Conservation (phyloP, 139 green algal genomes). For the Micractinium conductrix region DNA sequence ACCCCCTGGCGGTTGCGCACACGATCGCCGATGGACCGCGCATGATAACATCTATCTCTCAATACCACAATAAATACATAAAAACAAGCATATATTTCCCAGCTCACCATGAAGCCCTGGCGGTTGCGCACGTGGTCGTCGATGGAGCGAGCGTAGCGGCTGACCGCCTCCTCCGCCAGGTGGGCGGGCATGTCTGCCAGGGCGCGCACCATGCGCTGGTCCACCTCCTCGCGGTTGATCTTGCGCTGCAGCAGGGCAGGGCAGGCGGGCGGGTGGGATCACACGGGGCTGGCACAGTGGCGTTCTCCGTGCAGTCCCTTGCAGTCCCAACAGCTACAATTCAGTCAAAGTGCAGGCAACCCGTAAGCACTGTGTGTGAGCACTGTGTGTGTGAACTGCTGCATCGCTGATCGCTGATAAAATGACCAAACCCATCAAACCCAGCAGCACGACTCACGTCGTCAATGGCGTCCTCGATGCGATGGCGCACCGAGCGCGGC, state of each 20-base stretch:
- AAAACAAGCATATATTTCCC: too few relatives aligned
- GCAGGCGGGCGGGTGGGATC: background rate
- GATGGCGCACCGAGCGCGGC: conserved; percentile 46
- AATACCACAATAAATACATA: too few relatives aligned
- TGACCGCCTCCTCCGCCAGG: conserved; percentile 55
- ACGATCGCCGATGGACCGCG: too few relatives aligned
- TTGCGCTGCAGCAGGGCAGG: conserved; percentile 35
- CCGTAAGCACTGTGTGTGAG: too few relatives aligned
- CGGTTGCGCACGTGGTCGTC: conserved; percentile 57
- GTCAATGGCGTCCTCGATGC: conserved; percentile 56
- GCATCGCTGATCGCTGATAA: too few relatives aligned
- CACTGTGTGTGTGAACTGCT: too few relatives aligned
- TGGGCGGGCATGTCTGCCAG: conserved; percentile 51
- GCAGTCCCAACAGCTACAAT: background rate
- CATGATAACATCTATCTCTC: too few relatives aligned
- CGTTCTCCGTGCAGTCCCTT: too few relatives aligned
- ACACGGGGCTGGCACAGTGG: too few relatives aligned
- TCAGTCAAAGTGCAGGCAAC: background rate
- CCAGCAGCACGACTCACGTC: conserved; percentile 32
- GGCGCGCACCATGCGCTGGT: conserved; percentile 53
- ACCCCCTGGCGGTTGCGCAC: too few relatives aligned
- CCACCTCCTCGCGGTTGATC: conserved; percentile 50
- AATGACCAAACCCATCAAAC: background rate
- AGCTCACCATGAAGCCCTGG: conserved; percentile 64
- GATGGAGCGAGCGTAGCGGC: conserved; percentile 45